Evolutionary conservation across 1,139 yeast species (phyloP), one percentile per base, ranked within the genome.

Genomic region (Pichia sp.): DNA sequence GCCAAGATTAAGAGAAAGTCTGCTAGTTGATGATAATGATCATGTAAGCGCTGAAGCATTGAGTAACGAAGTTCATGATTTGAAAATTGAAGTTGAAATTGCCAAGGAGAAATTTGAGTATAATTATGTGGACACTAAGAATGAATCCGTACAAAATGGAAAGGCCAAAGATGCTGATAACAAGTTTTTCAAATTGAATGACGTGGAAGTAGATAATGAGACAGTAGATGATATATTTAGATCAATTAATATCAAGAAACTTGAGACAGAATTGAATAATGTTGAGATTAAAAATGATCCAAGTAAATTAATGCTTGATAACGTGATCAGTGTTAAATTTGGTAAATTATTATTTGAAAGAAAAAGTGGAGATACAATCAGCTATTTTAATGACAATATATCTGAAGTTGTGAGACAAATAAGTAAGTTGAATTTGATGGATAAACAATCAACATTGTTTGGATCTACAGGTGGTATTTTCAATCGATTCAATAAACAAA

Each of bases 371-470:
- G 20, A 45, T 13, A 35, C 16, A 18, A 32, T 51, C n/a, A 42
- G 45, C 8, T 49, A 55, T 40, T 77, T 77, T 65, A 67, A 65
- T 51, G 55, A 73, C 24, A 69, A 71, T 47, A 57, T 71, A 7
- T 71, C 76, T 2, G 66, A 70, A 37, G 61, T 68, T n/a, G 68
- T 64, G 51, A 74, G 72, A 48, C 63, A 64, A 39, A 59, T 71
- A 2, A 61, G 73, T 22, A 59, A 69, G 11, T 61, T 74, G 16
- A 70, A 71, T 3, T 53, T 70, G 22, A 63, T 55, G 58, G 53
- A 59, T 56, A 45, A 56, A 50, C 42, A 56, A 49, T 47, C 56
- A 2, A 42, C 48, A 13, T 46, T 62, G 26, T 59, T 62, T 52
- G 65, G 65, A 6, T 45, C 51, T 1, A 58, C 56, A 3, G 65